A percentile compares a stretch with the other conserved stretches of the same genome.
Conservation (phyloP, 148 eudicot species). For the Euryodendron excelsum region DNA sequence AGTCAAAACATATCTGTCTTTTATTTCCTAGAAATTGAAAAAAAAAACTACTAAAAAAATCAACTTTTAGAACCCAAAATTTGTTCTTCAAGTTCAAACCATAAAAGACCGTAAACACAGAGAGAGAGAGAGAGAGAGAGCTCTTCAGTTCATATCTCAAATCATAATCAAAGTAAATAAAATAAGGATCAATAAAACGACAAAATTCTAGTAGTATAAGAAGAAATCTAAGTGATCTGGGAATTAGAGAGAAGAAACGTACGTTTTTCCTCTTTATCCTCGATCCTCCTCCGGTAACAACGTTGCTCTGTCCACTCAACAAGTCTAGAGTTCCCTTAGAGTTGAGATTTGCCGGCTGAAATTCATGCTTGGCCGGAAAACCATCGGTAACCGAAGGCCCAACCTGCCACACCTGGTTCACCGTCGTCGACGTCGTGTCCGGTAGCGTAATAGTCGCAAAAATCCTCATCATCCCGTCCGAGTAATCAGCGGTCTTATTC, state of each 20-base stretch:
- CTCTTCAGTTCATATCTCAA: neutral
- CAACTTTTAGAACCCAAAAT: neutral
- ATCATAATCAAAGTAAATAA: neutral
- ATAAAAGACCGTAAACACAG: neutral
- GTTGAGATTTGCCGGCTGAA: constrained; percentile 46
- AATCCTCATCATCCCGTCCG: constrained; percentile 32
- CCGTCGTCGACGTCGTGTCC: constrained; percentile 6
- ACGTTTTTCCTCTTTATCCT: constrained; percentile 57
- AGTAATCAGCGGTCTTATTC: constrained; percentile 23
- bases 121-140: neutral
- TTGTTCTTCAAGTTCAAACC: too few relatives aligned
- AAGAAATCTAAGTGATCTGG: neutral
- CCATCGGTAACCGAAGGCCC: constrained; percentile 43
- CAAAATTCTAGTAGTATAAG: neutral
- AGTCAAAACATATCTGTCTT: neutral
- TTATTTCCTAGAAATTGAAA: neutral
- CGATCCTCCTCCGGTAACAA: constrained; percentile 14
- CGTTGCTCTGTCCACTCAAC: constrained; percentile 29
- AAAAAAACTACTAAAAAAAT: neutral
- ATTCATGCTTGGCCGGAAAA: constrained; percentile 47
- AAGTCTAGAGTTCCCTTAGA: constrained; percentile 56
- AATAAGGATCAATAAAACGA: neutral
- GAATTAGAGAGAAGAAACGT: constrained; percentile 27
- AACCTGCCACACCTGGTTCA: constrained; percentile 74
- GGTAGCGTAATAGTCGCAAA: constrained; percentile 41